These are phyloP conservation scores for Aspergillus pseudonomiae DNA, from an alignment of 2,329 filamentous ascomycete species.

Conservation along the genomic window DNA sequence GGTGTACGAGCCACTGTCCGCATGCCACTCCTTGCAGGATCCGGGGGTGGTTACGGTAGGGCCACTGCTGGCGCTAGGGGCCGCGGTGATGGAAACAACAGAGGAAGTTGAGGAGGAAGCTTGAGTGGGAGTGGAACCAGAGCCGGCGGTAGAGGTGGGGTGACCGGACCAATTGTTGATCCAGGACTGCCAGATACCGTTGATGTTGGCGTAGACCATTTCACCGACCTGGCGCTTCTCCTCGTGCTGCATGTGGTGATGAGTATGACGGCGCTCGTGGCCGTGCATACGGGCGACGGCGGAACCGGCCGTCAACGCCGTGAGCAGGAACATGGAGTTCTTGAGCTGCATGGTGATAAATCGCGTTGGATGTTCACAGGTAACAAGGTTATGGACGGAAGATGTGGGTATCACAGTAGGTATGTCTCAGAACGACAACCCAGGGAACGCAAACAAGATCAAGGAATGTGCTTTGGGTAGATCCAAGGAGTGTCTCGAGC, in stretches of 20 bases:
- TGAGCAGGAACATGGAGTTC: slow-evolving; percentile 39
- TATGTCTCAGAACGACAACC: slow-evolving; percentile 1
- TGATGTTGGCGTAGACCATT: slow-evolving; percentile 16
- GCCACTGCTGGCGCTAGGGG: slow-evolving; percentile 18
- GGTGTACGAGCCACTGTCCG: slow-evolving; percentile 25
- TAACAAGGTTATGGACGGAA: slow-evolving; percentile 11
- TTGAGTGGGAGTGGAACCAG: slow-evolving; percentile 12
- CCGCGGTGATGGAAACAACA: slow-evolving; percentile 14
- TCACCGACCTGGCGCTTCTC: slow-evolving; percentile 39
- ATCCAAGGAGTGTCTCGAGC: slow-evolving; percentile 6
- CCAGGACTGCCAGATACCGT: slow-evolving; percentile 28
- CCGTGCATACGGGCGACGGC: slow-evolving; percentile 41
- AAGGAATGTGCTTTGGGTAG: background rate
- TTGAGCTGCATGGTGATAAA: slow-evolving; percentile 42
- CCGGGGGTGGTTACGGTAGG: slow-evolving; percentile 11
- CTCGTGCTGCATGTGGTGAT: slow-evolving; percentile 22
- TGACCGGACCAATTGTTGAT: slow-evolving; percentile 39
- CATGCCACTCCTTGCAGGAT: slow-evolving; percentile 27
- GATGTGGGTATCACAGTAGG: slow-evolving; percentile 23
- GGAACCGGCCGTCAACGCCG: slow-evolving; percentile 41
- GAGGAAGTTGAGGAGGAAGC: slow-evolving; percentile 18
- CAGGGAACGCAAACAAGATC: slow-evolving; percentile 9
- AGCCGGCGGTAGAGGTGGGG: slow-evolving; percentile 19
- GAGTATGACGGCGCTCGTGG: slow-evolving; percentile 42
- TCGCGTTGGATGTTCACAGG: background rate